Evolutionary conservation across 306 rosid genomes (phyloP).

Genomic region (Ceratonia siliqua): DNA sequence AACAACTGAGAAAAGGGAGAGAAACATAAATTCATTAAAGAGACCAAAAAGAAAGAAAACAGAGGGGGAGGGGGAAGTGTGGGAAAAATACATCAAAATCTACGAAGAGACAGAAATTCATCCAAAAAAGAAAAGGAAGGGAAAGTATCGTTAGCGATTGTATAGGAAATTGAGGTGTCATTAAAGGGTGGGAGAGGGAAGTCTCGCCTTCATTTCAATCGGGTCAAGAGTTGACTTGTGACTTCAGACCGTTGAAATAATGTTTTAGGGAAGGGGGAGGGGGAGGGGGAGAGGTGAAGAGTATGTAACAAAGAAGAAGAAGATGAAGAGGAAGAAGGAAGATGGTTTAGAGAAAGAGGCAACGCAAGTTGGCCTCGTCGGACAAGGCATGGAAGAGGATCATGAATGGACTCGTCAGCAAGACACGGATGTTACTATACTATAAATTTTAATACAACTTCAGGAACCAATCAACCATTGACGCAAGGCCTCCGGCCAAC

Average conservation of each 20-base stretch:
- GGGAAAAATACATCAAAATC: slow-evolving; percentile 4
- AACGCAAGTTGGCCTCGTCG: slow-evolving; percentile 20
- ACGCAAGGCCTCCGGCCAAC: not conserved
- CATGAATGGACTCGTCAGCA: not conserved
- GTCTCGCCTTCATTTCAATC: slow-evolving; percentile 57
- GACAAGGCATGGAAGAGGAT: slow-evolving; percentile 20
- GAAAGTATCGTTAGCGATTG: not conserved
- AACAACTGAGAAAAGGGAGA: slow-evolving; percentile 12
- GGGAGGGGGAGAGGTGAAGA: not conserved
- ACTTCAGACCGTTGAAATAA: not conserved
- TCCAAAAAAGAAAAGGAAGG: not conserved
- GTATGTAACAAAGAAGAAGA: not conserved
- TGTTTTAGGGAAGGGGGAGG: not conserved
- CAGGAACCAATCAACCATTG: slow-evolving; percentile 31
- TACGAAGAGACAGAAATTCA: not conserved
- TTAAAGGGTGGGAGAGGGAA: slow-evolving; percentile 32
- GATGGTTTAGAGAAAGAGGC: slow-evolving; percentile 30
- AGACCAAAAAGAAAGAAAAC: not conserved
- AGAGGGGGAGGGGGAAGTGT: not conserved
- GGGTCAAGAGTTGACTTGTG: slow-evolving; percentile 24
- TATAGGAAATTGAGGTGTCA: slow-evolving; percentile 8
- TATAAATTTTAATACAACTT: too few relatives aligned
- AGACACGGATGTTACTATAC: too few relatives aligned
- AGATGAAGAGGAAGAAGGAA: slow-evolving; percentile 20
- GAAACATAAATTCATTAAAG: not conserved